Base-by-base conservation (phyloP, 306 rosid genomes). In the Ceratonia siliqua region DNA sequence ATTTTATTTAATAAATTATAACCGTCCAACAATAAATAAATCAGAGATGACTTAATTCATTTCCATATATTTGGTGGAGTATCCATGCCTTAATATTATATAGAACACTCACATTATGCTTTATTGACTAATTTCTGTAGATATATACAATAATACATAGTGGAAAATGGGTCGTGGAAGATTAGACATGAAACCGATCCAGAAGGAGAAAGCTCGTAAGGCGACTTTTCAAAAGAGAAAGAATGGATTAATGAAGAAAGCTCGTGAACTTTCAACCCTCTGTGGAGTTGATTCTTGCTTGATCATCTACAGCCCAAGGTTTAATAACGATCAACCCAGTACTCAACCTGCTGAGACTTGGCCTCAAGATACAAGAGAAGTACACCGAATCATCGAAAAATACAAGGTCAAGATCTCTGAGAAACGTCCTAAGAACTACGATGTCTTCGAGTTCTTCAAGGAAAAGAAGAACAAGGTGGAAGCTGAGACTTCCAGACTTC, bases 221-320 rank as follows among this genome's bases (percentile, higher is more conserved):
- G 3, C 35, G 6, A 68, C 81, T 2, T 77, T 43, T 41, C 52
- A 56, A 1, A 77, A 77, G 70, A 77, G 81, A 36, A 77, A 77
- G 70, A 57, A n/a, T 56, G 81, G 81, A 15, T n/a, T 77, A 2
- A 10, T 68, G 18, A 77, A 77, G 45, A 77, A 77, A 15, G 76
- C 76, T 28, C 30, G 33, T 0, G 76, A 77, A 27, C 39, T 77
- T 5, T 57, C 70, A 8, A 77, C 62, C 1, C 76, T 77, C 0
- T 77, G 81, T 12, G 70, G 62, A 0, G 62, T 68, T 8, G 54
- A 69, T 13, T 8, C 42, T 17, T 46, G 62, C 39, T 5, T 77
- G 43, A 45, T 77, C 7, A 8, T 77, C 6, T 68, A 57, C 8
- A 12, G 62, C 13, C 75, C 75, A 11, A 18, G 24, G 8, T 2